Evolutionary conservation across 148 eudicot genomes (phyloP), one percentile per base, ranked within the genome.

Genomic region (Cornus florida): DNA sequence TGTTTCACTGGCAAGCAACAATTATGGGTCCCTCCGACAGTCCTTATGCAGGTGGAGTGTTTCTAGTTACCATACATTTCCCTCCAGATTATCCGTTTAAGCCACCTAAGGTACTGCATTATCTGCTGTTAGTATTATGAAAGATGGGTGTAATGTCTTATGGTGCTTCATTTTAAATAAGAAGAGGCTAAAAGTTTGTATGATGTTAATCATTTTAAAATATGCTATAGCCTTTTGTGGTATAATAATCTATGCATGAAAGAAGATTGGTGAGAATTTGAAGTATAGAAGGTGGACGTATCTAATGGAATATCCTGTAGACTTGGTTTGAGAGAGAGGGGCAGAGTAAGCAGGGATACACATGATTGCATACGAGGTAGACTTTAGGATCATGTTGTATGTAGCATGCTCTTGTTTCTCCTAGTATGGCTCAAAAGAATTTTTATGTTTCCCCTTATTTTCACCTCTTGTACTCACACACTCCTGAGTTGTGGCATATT

Each of bases 41-140:
- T 71, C 93, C 93, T n/a, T 90, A 86, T 84, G 79, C 93, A 46
- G 93, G 93, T 78, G 93, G 93, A 71, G 93, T 90, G 14, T 88
- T 90, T 75, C 86, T 90, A 59, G 87, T 90, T 64, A 88, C 85
- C 19, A 88, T 90, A 41, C 89, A 90, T 86, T 87, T 90, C 66
- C 92, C 92, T 72, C 89, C 89, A 13, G 90, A 88, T 81, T 90
- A 90, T 83, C 92, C 92, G 65, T 90, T 90, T 53, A 88, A 90
- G 84, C 93, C 93, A 74, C 93, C 93, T 53, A 90, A 90, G 93
- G 93, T 90, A 67, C 71, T 67, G 11, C 28, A 17, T 69, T 22
- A 64, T 62, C 23, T 66, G 17, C 7, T 7, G 22, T 60, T 35
- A 20, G 10, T 59, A 28, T 50, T 50, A 50, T 9, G 31, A 7